Percentiles rank a stretch among this genome's conserved stretches.
Evolutionary conservation across 768 basidiomycete species (phyloP).

Genomic region (Paxillus rubicundulus): DNA sequence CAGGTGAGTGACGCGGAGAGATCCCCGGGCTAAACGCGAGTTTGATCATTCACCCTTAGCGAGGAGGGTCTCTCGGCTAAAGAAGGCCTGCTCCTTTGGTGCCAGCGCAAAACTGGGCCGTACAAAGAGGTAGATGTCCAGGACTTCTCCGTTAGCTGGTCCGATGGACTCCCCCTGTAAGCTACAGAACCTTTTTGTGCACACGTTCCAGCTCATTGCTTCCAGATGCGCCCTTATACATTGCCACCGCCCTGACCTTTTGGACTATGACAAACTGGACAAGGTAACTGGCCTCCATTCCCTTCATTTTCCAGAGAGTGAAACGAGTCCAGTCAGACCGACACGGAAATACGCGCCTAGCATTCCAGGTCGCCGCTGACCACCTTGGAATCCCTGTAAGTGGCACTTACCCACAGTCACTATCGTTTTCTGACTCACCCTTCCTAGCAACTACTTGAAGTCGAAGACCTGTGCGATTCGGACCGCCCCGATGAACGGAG

Average conservation of each 20-base stretch:
- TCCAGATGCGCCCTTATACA: conserved; percentile 94
- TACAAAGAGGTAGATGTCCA: conserved; percentile 92
- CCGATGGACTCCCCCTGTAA: conserved; percentile 92
- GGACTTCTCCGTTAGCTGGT: conserved; percentile 92
- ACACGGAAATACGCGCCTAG: conserved; percentile 80
- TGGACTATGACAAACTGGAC: conserved; percentile 85
- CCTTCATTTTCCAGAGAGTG: neutral
- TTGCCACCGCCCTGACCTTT: conserved; percentile 91
- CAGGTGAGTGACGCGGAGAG: conserved; percentile 55
- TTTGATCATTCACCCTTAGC: conserved; percentile 41
- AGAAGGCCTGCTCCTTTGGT: conserved; percentile 96
- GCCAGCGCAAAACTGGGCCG: conserved; percentile 90
- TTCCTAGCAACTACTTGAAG: conserved; percentile 87
- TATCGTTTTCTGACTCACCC: conserved; percentile 1
- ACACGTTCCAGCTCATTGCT: conserved; percentile 6
- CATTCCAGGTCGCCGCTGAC: conserved; percentile 85
- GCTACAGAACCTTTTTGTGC: conserved; percentile 24
- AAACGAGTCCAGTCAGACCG: conserved; percentile 56
- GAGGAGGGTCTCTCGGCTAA: conserved; percentile 99
- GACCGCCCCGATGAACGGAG: conserved; percentile 91
- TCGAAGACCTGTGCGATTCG: conserved; percentile 89
- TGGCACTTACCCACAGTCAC: conserved; percentile 7
- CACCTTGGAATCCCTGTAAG: conserved; percentile 88
- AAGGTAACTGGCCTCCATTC: conserved; percentile 49
- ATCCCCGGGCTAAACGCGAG: neutral